Base-by-base conservation (phyloP, 495 filamentous ascomycete genomes). In the Cryomyces minteri region DNA sequence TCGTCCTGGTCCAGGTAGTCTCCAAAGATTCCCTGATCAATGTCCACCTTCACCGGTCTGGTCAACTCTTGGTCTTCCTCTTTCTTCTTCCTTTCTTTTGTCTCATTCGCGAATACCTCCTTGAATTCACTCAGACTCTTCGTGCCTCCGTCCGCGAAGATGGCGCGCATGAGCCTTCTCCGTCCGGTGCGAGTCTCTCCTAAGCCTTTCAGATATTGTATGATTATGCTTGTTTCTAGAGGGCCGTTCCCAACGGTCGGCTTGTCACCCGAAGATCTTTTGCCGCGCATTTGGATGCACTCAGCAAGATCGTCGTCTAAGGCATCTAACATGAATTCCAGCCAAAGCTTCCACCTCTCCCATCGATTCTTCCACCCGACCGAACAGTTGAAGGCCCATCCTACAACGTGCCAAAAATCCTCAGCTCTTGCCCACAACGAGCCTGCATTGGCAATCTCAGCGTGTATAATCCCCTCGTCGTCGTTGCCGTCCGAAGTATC, bases 321-420 rank as follows among this genome's bases (percentile, higher is more conserved):
- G 12, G 83, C 70, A 33, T 84, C 74, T 12, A 94, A 58, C 74
- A 94, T 82, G 38, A 79, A 79, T 30, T 78, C 73, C 4, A 95
- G 66, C 83, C 85, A 93, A 5, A 74, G 58, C 47, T 70, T 77
- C 90, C 90, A 98, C 54, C 74, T 69, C 45, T 71, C 72, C 90
- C 90, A 98, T 25, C 86, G 62, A 32, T 64, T 66, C 36, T 70
- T 70, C 45, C 88, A 68, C 38, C 69, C 59, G 3, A 84, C 70
- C 11, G 84, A 85, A 62, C 90, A 98, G 52, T 86, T 88, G 59
- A 95, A 93, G 0, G 82, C 79, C 90, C 90, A 96, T 4, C 90
- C 90, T 0, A 88, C 76, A 0, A 81, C 71, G 37, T 80, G 73
- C 84, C 92, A 98, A 50, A 96, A 88, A 54, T 93, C 84, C 29